Evolutionary conservation across 768 basidiomycete species (phyloP).

Genomic region (Daedaleopsis nitida): DNA sequence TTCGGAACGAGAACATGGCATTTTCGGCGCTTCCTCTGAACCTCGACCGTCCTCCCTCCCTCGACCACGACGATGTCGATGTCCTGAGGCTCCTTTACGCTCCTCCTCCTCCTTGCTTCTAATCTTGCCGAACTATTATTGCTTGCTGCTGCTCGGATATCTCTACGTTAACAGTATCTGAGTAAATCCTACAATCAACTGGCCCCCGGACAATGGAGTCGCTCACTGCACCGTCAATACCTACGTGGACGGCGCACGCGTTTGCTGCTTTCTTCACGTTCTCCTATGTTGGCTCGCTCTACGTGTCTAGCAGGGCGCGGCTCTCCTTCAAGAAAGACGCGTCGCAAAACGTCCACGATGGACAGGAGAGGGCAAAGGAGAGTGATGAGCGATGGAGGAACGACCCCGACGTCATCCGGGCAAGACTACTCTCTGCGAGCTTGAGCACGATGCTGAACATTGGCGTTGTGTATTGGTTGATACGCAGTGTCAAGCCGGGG

Average conservation of each 20-base stretch:
- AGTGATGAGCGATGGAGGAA: constrained; percentile 66
- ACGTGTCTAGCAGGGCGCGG: constrained; percentile 67
- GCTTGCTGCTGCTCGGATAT: too few relatives aligned
- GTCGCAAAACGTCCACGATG: constrained; percentile 21
- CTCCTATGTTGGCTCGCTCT: constrained; percentile 83
- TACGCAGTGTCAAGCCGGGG: constrained; percentile 30
- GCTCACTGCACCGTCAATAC: constrained; percentile 21
- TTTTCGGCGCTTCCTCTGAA: too few relatives aligned
- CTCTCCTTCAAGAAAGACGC: constrained; percentile 47
- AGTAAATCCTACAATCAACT: too few relatives aligned
- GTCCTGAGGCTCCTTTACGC: too few relatives aligned
- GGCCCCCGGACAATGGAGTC: too few relatives aligned
- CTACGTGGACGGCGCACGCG: constrained; percentile 44
- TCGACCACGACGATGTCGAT: too few relatives aligned
- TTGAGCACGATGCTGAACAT: constrained; percentile 64
- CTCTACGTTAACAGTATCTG: too few relatives aligned
- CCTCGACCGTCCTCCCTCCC: too few relatives aligned
- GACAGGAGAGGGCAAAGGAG: constrained; percentile 34
- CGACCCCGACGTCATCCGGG: constrained; percentile 83
- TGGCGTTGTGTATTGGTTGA: constrained; percentile 46
- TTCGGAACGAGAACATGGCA: too few relatives aligned
- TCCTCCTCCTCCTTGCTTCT: too few relatives aligned
- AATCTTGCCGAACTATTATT: too few relatives aligned
- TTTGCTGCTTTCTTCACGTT: constrained; percentile 60
- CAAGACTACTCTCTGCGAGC: constrained; percentile 69